Percentiles rank a stretch among this genome's conserved stretches.
phyloP scores from a whole-genome alignment of 345 rosid species.

The Brassica juncea region DNA sequence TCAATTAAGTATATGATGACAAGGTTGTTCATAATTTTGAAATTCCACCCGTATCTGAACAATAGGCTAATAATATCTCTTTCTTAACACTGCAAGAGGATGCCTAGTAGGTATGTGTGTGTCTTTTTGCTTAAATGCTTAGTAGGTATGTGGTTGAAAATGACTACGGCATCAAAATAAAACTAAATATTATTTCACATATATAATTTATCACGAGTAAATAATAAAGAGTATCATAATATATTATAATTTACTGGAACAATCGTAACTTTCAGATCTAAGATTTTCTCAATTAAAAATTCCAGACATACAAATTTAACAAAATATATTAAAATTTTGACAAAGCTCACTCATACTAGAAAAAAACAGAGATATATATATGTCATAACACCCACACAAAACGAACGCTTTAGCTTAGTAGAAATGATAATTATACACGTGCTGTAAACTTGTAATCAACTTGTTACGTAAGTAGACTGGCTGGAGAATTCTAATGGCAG shows the following conservation, averaged over 20 bases:
- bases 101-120: not conserved
- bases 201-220: not conserved
- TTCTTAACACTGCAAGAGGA: slow-evolving; percentile 1
- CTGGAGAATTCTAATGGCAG: slow-evolving; percentile 1
- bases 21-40: slow-evolving; percentile 6
- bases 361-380: not conserved
- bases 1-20: not conserved
- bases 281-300: too few species aligned
- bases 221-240: not conserved
- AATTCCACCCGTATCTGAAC: slow-evolving; percentile 1
- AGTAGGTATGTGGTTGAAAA: not conserved
- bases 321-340: not conserved
- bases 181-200: not conserved
- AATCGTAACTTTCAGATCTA: not conserved
- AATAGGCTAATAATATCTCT: not conserved
- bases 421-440: not conserved
- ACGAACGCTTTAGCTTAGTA: not conserved
- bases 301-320: not conserved
- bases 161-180: not conserved
- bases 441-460: not conserved
- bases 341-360: not conserved
- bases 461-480: not conserved
- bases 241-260: not conserved
- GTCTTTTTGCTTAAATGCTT: not conserved
- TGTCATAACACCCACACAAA: not conserved